These are phyloP conservation scores for Vicia faba DNA, from an alignment of 306 rosid genomes.

Conservation along the genomic window DNA sequence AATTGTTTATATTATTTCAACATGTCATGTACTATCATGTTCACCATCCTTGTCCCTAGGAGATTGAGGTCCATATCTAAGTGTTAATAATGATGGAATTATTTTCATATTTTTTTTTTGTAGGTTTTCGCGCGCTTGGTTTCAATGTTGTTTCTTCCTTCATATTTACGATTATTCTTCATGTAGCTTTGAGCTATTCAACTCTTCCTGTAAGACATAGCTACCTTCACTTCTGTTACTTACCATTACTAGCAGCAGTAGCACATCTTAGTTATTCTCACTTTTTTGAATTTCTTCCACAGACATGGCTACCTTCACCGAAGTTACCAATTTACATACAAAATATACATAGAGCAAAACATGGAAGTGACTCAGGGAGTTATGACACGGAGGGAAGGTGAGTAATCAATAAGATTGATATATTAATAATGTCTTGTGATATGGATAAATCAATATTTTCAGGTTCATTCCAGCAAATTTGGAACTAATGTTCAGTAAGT, in stretches of 20 bases:
- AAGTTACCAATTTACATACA: constrained; percentile 59
- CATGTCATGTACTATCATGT: no score
- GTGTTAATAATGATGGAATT: no score
- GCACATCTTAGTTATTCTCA: constrained; percentile 13
- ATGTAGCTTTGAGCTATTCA: constrained; percentile 55
- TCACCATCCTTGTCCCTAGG: no score
- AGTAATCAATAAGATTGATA: background rate
- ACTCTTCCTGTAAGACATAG: constrained; percentile 66
- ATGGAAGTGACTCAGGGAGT: constrained; percentile 70
- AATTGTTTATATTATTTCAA: no score
- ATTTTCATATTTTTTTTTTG: constrained; percentile 12
- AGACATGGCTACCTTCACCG: constrained; percentile 87
- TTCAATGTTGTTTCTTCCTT: constrained; percentile 61
- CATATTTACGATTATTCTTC: constrained; percentile 43
- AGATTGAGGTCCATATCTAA: no score
- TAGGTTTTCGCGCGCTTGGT: constrained; percentile 60
- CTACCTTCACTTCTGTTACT: background rate
- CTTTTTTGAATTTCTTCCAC: constrained; percentile 30
- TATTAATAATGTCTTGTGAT: constrained; percentile 3
- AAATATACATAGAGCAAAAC: constrained; percentile 71
- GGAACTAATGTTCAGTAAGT: constrained; percentile 76
- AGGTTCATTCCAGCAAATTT: constrained; percentile 73
- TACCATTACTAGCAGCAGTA: background rate
- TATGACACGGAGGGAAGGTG: constrained; percentile 88
- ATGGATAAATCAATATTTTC: constrained; percentile 25